These are phyloP conservation scores for Naumovozyma castellii DNA, from an alignment of 805 yeast genomes.

Conservation along the genomic window DNA sequence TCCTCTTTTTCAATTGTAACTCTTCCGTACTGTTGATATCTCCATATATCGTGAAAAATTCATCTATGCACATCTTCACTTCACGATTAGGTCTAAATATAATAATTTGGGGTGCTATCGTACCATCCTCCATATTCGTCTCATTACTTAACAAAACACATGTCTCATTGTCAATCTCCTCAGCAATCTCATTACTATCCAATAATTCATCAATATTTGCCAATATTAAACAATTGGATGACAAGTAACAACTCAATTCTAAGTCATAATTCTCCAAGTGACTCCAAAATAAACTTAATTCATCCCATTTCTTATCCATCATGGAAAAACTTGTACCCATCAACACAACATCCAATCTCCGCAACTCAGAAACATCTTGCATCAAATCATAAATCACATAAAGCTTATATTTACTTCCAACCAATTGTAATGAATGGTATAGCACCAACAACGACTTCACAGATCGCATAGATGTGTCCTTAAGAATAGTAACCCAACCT, in stretches of 20 bases:
- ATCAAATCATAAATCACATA: slow-evolving; percentile 15
- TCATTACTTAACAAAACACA: slow-evolving; percentile 27
- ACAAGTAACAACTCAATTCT: slow-evolving; percentile 26
- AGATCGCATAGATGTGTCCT: slow-evolving; percentile 14
- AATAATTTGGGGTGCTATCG: slow-evolving; percentile 13
- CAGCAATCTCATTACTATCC: slow-evolving; percentile 15
- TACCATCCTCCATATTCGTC: slow-evolving; percentile 1
- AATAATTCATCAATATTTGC: slow-evolving; percentile 27
- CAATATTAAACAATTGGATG: slow-evolving; percentile 24
- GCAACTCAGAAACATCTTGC: slow-evolving; percentile 10
- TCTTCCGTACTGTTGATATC: slow-evolving; percentile 10
- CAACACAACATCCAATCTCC: slow-evolving; percentile 4
- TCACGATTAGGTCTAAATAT: slow-evolving; percentile 25
- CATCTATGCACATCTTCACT: slow-evolving; percentile 26
- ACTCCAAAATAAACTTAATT: slow-evolving; percentile 14
- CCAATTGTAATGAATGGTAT: slow-evolving; percentile 16
- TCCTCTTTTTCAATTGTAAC: slow-evolving; percentile 8
- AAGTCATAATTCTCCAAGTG: slow-evolving; percentile 1
- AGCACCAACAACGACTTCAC: slow-evolving; percentile 19
- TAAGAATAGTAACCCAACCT: slow-evolving; percentile 27
- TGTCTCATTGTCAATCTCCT: slow-evolving; percentile 30
- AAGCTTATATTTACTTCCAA: slow-evolving; percentile 18
- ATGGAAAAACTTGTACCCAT: slow-evolving; percentile 3
- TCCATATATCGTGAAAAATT: slow-evolving; percentile 26
- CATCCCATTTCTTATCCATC: slow-evolving; percentile 8